Conservation (phyloP, 305 asterid genomes). For the Fraxinus greggii region DNA sequence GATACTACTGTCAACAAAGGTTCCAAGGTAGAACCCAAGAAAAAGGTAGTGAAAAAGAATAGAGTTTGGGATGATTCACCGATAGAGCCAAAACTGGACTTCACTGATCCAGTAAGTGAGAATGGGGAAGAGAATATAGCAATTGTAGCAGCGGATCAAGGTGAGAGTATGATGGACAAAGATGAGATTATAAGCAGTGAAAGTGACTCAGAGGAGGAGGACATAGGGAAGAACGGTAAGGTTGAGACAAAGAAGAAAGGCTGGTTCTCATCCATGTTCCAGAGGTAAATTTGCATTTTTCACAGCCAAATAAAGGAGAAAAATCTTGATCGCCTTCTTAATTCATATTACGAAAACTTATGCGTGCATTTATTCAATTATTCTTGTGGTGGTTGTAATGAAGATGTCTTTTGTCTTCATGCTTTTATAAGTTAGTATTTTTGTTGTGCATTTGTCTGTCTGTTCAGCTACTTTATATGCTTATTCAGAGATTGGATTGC, state of each 20-base stretch:
- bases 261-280: constrained; percentile 93
- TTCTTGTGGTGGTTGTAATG: not conserved
- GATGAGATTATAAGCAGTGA: constrained; percentile 80
- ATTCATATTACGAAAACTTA: not conserved
- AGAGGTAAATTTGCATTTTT: constrained; percentile 46
- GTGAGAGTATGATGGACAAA: constrained; percentile 94
- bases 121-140: constrained; percentile 57
- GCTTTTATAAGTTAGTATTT: not conserved
- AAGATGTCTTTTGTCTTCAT: not conserved
- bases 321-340: constrained; percentile 1
- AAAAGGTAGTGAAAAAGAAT: constrained; percentile 59
- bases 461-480: not conserved
- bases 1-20: constrained; percentile 51
- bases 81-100: constrained; percentile 62
- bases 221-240: constrained; percentile 42
- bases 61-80: constrained; percentile 89
- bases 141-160: constrained; percentile 56
- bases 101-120: constrained; percentile 77
- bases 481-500: constrained; percentile 15
- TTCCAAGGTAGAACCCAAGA: constrained; percentile 64
- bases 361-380: not conserved
- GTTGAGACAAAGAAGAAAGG: constrained; percentile 67
- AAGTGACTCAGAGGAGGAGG: constrained; percentile 71
- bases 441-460: not conserved
- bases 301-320: not conserved